Conservation (phyloP, 2,329 filamentous ascomycete species). For the Emydomyces testavorans region DNA sequence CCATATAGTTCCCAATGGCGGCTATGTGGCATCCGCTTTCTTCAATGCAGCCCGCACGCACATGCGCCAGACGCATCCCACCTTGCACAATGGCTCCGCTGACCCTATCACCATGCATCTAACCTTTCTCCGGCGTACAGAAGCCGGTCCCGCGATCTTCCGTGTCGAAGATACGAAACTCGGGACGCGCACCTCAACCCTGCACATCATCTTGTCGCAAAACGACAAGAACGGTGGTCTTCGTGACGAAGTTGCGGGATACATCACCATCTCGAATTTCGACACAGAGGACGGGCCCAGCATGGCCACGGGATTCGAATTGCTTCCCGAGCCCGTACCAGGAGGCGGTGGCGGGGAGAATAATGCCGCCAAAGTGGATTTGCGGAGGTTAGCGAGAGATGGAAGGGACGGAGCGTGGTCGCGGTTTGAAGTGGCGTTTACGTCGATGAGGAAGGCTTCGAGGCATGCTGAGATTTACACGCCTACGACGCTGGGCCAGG, state of each 20-base stretch:
- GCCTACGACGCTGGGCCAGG: slow-evolving; percentile 29
- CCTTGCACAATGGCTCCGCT: slow-evolving; percentile 38
- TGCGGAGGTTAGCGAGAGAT: slow-evolving; percentile 36
- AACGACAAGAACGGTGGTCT: slow-evolving; percentile 24
- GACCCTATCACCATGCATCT: slow-evolving; percentile 54
- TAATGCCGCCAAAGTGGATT: slow-evolving; percentile 7
- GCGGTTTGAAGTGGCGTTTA: slow-evolving; percentile 23
- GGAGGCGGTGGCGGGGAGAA: slow-evolving; percentile 21
- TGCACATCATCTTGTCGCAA: slow-evolving; percentile 49
- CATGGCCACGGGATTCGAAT: slow-evolving; percentile 44
- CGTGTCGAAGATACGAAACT: slow-evolving; percentile 53
- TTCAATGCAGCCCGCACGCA: slow-evolving; percentile 49
- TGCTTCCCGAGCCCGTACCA: slow-evolving; percentile 36
- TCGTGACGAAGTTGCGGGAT: slow-evolving; percentile 52
- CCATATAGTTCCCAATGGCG: slow-evolving; percentile 63
- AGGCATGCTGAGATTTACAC: slow-evolving; percentile 43
- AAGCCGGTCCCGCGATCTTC: slow-evolving; percentile 46
- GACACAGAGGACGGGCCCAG: slow-evolving; percentile 46
- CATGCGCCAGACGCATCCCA: slow-evolving; percentile 47
- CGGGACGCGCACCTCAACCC: slow-evolving; percentile 50
- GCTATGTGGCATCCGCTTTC: slow-evolving; percentile 54
- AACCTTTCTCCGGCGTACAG: slow-evolving; percentile 54
- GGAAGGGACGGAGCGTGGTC: slow-evolving; percentile 37
- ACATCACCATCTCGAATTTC: slow-evolving; percentile 55
- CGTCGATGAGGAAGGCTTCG: slow-evolving; percentile 38